These are phyloP conservation scores for Podospora comata DNA, from an alignment of 495 filamentous ascomycete species.

Conservation along the genomic window DNA sequence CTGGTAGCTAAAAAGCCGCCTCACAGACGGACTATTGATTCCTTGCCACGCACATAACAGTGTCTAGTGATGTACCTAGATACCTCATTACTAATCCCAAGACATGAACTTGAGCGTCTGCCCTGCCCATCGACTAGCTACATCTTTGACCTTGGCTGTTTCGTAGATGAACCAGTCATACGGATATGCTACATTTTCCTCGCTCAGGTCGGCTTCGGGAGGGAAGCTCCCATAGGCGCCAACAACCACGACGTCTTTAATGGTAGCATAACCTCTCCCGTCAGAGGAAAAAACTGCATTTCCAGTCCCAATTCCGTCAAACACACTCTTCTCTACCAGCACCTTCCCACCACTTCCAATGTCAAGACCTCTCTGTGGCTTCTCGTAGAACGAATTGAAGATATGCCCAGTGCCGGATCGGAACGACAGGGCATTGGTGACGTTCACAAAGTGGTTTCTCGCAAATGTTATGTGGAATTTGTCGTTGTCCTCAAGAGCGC, in stretches of 20 bases:
- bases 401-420: slow-evolving; percentile 56
- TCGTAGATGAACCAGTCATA: slow-evolving; percentile 18
- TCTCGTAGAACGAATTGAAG: slow-evolving; percentile 31
- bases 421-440: slow-evolving; percentile 55
- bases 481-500: slow-evolving; percentile 44
- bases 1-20: neutral
- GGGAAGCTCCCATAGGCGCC: slow-evolving; percentile 2
- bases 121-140: slow-evolving; percentile 10
- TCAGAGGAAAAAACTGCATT: neutral
- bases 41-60: neutral
- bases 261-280: slow-evolving; percentile 4
- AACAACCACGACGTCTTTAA: neutral
- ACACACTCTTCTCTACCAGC: slow-evolving; percentile 11
- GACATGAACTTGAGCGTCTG: slow-evolving; percentile 15
- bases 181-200: slow-evolving; percentile 14
- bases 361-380: slow-evolving; percentile 5
- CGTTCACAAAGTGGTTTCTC: slow-evolving; percentile 57
- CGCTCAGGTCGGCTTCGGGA: slow-evolving; percentile 6
- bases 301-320: slow-evolving; percentile 4
- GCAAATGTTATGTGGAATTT: slow-evolving; percentile 55
- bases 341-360: neutral
- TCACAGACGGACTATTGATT: neutral
- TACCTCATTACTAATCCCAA: slow-evolving; percentile 5
- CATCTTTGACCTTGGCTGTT: neutral
- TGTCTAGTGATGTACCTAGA: neutral